These are phyloP conservation scores for Garcia nutans DNA, from an alignment of 345 rosid genomes.

Conservation along the genomic window DNA sequence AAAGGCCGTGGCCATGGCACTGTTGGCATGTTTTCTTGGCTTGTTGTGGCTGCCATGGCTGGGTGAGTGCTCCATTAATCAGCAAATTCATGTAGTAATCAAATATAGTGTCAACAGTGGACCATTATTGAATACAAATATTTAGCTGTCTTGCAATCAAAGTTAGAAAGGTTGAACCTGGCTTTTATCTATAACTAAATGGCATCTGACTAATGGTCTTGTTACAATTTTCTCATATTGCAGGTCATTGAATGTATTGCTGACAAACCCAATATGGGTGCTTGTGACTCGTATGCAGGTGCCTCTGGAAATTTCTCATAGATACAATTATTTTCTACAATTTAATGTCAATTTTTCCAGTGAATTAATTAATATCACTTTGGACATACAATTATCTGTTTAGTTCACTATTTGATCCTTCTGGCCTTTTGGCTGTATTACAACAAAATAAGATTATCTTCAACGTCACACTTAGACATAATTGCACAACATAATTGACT, in stretches of 20 bases:
- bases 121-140: constrained; percentile 2
- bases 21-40: constrained; percentile 65
- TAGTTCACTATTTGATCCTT: background rate
- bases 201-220: background rate
- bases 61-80: constrained; percentile 36
- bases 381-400: background rate
- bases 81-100: background rate
- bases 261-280: constrained; percentile 67
- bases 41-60: constrained; percentile 62
- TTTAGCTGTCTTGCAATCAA: background rate
- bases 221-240: constrained; percentile 14
- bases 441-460: background rate
- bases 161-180: background rate
- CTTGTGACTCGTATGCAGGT: constrained; percentile 81
- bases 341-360: background rate
- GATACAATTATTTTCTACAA: background rate
- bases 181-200: background rate
- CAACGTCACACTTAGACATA: background rate
- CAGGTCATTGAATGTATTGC: constrained; percentile 66
- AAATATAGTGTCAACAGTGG: background rate
- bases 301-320: background rate
- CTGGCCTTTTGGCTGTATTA: background rate
- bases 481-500: background rate
- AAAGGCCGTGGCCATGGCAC: constrained; percentile 59
- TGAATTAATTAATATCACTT: background rate